A percentile compares a stretch with the other conserved stretches of the same genome.
These are phyloP conservation scores for Beauveria caledonica DNA, from an alignment of 2,329 filamentous ascomycete species.

Conservation along the genomic window DNA sequence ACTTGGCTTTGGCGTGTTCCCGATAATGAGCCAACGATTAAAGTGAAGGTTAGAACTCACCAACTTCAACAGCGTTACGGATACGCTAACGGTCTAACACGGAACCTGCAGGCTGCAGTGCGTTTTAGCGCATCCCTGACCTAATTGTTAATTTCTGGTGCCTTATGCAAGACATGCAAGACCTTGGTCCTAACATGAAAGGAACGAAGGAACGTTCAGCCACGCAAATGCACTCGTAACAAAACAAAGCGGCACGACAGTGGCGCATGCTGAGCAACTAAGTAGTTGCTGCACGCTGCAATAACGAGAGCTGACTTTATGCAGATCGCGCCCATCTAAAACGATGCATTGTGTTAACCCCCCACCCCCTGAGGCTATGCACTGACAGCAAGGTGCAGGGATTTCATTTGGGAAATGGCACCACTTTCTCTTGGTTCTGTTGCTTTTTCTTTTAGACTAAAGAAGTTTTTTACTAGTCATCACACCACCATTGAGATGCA, in stretches of 20 bases:
- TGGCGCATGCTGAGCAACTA: neutral
- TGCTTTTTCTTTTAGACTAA: neutral
- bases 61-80: neutral
- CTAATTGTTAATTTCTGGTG: neutral
- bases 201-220: neutral
- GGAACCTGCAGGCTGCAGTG: neutral
- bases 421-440: neutral
- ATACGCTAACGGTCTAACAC: neutral
- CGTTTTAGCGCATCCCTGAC: neutral
- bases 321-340: neutral
- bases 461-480: neutral
- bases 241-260: constrained; percentile 1
- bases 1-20: neutral
- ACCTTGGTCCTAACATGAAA: neutral
- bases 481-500: neutral
- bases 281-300: too few relatives aligned
- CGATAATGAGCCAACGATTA: neutral
- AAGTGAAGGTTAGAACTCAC: neutral
- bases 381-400: neutral
- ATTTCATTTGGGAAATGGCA: neutral
- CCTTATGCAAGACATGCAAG: neutral
- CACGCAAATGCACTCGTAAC: neutral
- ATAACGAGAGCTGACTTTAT: neutral
- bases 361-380: neutral
- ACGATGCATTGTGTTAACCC: neutral